phyloP scores from a whole-genome alignment of 2,329 filamentous ascomycete species.

The Chaetomium sp. region DNA sequence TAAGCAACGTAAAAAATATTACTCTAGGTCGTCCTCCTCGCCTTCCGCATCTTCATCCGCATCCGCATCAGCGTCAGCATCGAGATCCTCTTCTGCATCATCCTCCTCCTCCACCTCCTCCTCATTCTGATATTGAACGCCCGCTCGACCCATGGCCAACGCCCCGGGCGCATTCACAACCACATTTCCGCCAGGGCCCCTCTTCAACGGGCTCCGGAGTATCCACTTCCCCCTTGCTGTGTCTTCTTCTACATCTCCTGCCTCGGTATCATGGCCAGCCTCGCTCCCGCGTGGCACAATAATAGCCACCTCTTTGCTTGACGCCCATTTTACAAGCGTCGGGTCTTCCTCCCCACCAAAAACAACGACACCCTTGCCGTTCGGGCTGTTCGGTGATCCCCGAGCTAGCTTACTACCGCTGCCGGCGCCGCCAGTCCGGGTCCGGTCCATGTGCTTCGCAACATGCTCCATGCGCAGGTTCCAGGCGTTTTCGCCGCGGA shows the following conservation, averaged over 20 bases:
- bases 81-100: background rate
- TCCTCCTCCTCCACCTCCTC: background rate
- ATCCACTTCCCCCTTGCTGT: conserved; percentile 26
- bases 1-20: background rate
- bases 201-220: conserved; percentile 28
- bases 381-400: conserved; percentile 7
- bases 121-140: background rate
- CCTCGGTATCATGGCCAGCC: too few relatives aligned
- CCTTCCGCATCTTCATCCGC: conserved; percentile 5
- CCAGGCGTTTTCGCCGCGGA: conserved; percentile 62
- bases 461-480: conserved; percentile 84
- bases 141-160: background rate
- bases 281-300: conserved; percentile 23
- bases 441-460: conserved; percentile 65
- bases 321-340: conserved; percentile 37
- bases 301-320: conserved; percentile 32
- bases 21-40: conserved; percentile 3
- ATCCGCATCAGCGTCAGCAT: background rate
- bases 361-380: conserved; percentile 27
- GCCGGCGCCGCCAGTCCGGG: background rate
- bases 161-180: conserved; percentile 1
- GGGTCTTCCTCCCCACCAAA: conserved; percentile 36
- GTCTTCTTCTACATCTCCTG: too few relatives aligned
- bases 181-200: conserved; percentile 7
- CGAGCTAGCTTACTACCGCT: background rate